Evolutionary conservation across 345 rosid genomes (phyloP), one percentile per base, ranked within the genome.

Genomic region (Psidium guajava): DNA sequence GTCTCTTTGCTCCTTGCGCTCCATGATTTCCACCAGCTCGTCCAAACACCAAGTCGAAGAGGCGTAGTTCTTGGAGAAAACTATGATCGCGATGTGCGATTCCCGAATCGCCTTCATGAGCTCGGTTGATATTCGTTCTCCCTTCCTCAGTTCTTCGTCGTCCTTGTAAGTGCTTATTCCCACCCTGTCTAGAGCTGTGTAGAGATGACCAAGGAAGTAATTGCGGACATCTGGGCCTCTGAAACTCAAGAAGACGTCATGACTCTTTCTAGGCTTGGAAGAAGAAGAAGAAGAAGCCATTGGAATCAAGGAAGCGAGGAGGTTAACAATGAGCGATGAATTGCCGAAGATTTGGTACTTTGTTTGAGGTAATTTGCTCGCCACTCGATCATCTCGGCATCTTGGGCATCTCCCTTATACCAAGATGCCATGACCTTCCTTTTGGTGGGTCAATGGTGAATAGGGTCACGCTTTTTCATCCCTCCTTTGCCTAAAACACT

Each of bases 81-180:
- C 69, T 8, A 58, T 15, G 0, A 58, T 0, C 0, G 69, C 36
- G 0, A 58, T 58, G 27, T 1, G 36, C 8, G 69, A 58, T n/a
- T 58, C 36, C 36, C n/a, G 8, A 6, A 58, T 58, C 0, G 36
- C 69, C n/a, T 58, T 6, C 69, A 58, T 12, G 13, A 58, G 69
- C 13, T 28, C 36, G 6, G 8, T 3, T n/a, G 69, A 58, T 58
- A 58, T 58, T n/a, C n/a, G 32, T 12, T n/a, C 69, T 58, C 69
- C 69, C 69, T 58, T 58, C 32, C 69, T 1, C 2, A n/a, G 32
- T 13, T 58, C 36, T 58, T 58, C 36, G n/a, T 5, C 0, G 1
- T 58, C 69, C 3, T 25, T 58, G 69, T 58, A 58, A 58, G 69
- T n/a, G 36, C 0, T n/a, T n/a, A 58, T 58, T 1, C 69, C 69